A percentile compares a stretch with the other conserved stretches of the same genome.
phyloP scores from a whole-genome alignment of 495 filamentous ascomycete species.

The Aspergillus nanangensis region DNA sequence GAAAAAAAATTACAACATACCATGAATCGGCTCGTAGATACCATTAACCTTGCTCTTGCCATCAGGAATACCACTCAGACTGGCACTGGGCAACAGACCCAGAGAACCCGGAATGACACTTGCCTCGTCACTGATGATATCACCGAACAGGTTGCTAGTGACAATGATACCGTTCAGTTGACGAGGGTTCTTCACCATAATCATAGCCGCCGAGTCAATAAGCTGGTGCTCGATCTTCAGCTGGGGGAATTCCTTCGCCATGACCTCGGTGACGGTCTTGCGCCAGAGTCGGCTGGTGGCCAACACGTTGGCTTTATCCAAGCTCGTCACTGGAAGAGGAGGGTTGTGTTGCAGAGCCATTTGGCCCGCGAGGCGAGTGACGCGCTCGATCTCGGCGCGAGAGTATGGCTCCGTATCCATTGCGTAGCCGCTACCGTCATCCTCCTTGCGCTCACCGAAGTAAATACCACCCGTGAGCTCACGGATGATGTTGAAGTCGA shows the following conservation, averaged over 20 bases:
- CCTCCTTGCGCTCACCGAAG: constrained; percentile 90
- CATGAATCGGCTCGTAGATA: constrained; percentile 98
- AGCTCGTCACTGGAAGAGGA: constrained; percentile 75
- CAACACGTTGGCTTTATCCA: constrained; percentile 98
- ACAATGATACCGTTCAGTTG: constrained; percentile 90
- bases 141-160: constrained; percentile 92
- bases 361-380: constrained; percentile 77
- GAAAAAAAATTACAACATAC: constrained; percentile 46
- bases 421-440: constrained; percentile 68
- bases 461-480: constrained; percentile 96
- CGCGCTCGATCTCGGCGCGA: constrained; percentile 81
- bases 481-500: constrained; percentile 91
- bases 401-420: constrained; percentile 90
- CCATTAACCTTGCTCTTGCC: constrained; percentile 52
- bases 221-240: constrained; percentile 83
- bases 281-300: constrained; percentile 89
- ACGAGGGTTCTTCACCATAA: constrained; percentile 93
- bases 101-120: constrained; percentile 92
- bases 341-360: constrained; percentile 77
- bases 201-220: constrained; percentile 94
- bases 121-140: constrained; percentile 96
- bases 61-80: constrained; percentile 82
- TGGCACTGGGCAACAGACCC: constrained; percentile 85
- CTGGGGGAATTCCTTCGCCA: constrained; percentile 83
- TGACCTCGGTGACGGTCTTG: constrained; percentile 72